Base-by-base conservation (phyloP, 2,329 filamentous ascomycete species). In the Neobulgaria alba region DNA sequence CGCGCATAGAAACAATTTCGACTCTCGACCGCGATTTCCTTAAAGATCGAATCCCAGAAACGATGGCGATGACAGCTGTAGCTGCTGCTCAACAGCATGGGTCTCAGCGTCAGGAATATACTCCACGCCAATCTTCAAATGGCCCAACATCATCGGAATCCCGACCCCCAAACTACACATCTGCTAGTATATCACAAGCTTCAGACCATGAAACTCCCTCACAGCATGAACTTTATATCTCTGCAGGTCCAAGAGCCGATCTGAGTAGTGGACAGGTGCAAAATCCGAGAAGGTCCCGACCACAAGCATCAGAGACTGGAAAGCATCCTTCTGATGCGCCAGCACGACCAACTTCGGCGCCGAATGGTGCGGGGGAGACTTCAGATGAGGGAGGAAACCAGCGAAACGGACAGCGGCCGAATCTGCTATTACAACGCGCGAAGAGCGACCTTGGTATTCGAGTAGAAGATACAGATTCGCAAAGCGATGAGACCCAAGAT, bases 391-490 rank as follows among this genome's bases (percentile, higher is more conserved):
- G 59, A 17, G 46, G 29, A 34, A 33, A 10, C 14, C 16, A 29
- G 14, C 23, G 23, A 7, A 26, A 26, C 12, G 45, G 38, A 33
- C 50, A 47, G 17, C 50, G 53, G 47, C 50, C 52, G 10, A 54
- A 51, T 33, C 43, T 53, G 17, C 29, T 56, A 10, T 43, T 61
- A 8, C 48, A 49, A 21, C 49, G 72, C 48, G 65, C 75, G 41
- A 71, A 67, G 57, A 73, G 69, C 56, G 68, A 77, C 49, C 69
- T 68, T 61, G 68, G 67, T 29, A 51, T 58, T 44, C 62, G 63
- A 42, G 19, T 12, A 23, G 66, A 66, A 34, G 55, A 57, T 30
- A 20, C 32, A 29, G 49, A 55, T 23, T 48, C 45, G 14, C 36
- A 47, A 26, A 36, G 57, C 15, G 50, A 54, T 12, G 53, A 56